These are phyloP conservation scores for Acer campestre DNA, from an alignment of 345 rosid species.

Conservation along the genomic window DNA sequence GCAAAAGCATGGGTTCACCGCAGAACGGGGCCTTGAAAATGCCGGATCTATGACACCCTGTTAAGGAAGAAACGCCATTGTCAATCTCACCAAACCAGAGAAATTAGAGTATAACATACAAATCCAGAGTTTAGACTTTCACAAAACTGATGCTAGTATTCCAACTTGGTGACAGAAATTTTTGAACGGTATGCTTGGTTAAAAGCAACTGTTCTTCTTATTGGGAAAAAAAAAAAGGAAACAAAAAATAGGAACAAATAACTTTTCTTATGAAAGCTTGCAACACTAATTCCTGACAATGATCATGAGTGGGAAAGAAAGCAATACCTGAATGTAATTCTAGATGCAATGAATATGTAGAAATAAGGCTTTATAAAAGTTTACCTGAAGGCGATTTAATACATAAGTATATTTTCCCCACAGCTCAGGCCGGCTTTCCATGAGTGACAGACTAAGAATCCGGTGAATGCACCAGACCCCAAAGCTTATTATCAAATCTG, in stretches of 20 bases:
- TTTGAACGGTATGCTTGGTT: neutral
- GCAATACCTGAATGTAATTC: neutral
- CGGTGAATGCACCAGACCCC: slow-evolving; percentile 99
- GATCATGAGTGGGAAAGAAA: neutral
- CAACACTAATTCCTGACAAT: neutral
- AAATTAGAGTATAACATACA: neutral
- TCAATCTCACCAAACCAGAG: slow-evolving; percentile 2
- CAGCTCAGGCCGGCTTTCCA: slow-evolving; percentile 98
- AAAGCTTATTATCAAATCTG: slow-evolving; percentile 79
- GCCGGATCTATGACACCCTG: slow-evolving; percentile 90
- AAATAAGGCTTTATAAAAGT: neutral
- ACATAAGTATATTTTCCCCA: slow-evolving; percentile 99
- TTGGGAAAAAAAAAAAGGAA: neutral
- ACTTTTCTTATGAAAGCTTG: slow-evolving; percentile 3
- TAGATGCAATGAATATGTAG: neutral
- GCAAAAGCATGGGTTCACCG: slow-evolving; percentile 83
- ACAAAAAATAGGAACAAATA: neutral
- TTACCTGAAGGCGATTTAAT: slow-evolving; percentile 96
- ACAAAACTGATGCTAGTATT: neutral
- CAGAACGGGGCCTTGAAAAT: slow-evolving; percentile 73
- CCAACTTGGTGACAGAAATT: neutral
- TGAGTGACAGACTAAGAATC: slow-evolving; percentile 78
- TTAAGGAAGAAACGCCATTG: slow-evolving; percentile 16
- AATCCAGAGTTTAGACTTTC: neutral
- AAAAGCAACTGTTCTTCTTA: neutral